These are phyloP conservation scores for Podila horticola DNA, from an alignment of 192 early-diverging fungal genomes.

Conservation along the genomic window DNA sequence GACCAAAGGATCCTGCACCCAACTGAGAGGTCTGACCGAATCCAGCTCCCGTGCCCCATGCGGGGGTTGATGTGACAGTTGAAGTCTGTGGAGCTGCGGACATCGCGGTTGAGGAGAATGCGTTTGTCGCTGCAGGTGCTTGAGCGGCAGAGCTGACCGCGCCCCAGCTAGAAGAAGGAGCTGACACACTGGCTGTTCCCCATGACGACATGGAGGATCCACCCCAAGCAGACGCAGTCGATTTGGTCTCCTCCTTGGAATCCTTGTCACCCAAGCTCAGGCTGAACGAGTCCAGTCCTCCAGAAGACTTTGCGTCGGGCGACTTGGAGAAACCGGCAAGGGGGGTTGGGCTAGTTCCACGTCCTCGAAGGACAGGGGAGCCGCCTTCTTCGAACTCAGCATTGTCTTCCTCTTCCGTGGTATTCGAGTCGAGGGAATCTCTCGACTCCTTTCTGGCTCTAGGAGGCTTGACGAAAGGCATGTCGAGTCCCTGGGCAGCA, in stretches of 20 bases:
- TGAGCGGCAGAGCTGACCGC: neutral
- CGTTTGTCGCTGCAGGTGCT: neutral
- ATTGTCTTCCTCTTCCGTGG: constrained; percentile 35
- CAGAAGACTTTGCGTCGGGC: neutral
- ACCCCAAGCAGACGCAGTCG: constrained; percentile 27
- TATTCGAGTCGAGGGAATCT: constrained; percentile 45
- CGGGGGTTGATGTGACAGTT: constrained; percentile 16
- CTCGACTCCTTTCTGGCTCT: constrained; percentile 24
- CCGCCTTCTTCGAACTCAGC: constrained; percentile 5
- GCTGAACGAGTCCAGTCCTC: constrained; percentile 38
- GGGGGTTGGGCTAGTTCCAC: neutral
- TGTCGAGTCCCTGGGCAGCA: constrained; percentile 15
- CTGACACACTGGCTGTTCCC: constrained; percentile 14
- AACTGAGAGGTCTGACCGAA: constrained; percentile 18
- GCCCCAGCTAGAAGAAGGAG: constrained; percentile 1
- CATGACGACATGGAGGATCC: constrained; percentile 34
- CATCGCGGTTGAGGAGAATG: neutral
- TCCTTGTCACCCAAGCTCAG: constrained; percentile 29
- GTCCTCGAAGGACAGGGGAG: constrained; percentile 7
- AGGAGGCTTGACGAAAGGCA: constrained; percentile 38
- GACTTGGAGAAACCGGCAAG: constrained; percentile 5
- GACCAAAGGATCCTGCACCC: constrained; percentile 21
- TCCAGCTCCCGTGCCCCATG: neutral
- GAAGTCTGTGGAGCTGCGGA: constrained; percentile 15
- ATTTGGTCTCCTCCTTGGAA: constrained; percentile 9